Evolutionary conservation across 2,329 filamentous ascomycete genomes (phyloP).

Genomic region (Fusarium subglutinans): DNA sequence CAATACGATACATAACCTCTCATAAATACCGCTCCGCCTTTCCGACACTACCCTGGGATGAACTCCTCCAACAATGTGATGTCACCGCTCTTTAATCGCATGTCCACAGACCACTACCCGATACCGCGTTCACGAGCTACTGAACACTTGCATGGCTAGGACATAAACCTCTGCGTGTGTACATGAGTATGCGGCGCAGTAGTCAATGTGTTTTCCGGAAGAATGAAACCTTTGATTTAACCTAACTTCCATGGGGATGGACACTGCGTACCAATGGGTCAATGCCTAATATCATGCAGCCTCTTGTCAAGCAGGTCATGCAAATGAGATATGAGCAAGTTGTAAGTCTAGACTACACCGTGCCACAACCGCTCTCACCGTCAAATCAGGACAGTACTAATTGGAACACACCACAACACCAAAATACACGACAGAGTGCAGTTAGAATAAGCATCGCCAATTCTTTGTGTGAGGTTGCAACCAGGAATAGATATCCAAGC

Average conservation of each 20-base stretch:
- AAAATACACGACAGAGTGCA: background rate
- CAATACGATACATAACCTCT: background rate
- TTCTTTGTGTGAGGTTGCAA: slow-evolving; percentile 7
- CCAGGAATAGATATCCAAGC: slow-evolving; percentile 8
- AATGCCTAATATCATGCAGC: background rate
- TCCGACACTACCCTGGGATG: background rate
- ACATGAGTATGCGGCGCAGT: background rate
- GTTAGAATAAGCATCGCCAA: background rate
- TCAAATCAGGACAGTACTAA: background rate
- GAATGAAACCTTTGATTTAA: background rate
- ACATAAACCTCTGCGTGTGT: background rate
- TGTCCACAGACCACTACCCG: background rate
- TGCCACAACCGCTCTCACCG: background rate
- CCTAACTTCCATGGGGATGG: background rate
- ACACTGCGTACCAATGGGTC: background rate
- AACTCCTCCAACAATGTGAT: background rate
- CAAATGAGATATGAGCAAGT: slow-evolving; percentile 11
- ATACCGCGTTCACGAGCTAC: background rate
- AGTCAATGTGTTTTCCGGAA: background rate
- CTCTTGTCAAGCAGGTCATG: background rate
- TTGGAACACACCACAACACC: background rate
- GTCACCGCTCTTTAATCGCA: slow-evolving; percentile 9
- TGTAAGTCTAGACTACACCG: slow-evolving; percentile 10
- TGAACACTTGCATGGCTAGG: slow-evolving; percentile 3
- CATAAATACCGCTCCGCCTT: background rate